Percentiles rank a stretch among this genome's conserved stretches.
phyloP scores from a whole-genome alignment of 2,329 filamentous ascomycete species.

The Claviceps sorghi region DNA sequence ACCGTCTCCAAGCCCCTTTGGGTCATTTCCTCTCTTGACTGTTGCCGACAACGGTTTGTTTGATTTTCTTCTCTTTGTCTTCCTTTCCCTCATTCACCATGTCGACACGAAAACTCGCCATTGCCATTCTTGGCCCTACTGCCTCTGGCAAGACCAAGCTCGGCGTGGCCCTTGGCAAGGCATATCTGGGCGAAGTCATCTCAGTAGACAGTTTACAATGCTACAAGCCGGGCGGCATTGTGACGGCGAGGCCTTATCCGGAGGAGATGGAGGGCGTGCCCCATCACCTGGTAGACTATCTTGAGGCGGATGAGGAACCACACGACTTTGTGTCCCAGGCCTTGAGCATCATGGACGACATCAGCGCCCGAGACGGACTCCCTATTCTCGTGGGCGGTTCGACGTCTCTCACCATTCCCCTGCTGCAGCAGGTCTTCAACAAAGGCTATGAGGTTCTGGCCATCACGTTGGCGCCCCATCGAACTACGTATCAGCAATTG shows the following conservation, averaged over 20 bases:
- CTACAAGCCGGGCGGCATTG: not conserved
- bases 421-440: not conserved
- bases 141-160: constrained; percentile 2
- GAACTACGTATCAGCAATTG: not conserved
- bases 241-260: not conserved
- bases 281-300: not conserved
- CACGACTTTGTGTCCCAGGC: not conserved
- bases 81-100: not conserved
- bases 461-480: not conserved
- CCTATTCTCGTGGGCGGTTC: constrained; percentile 1
- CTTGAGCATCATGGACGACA: not conserved
- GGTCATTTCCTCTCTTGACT: not conserved
- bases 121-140: constrained; percentile 1
- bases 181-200: not conserved
- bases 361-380: not conserved
- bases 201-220: constrained; percentile 3
- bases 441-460: not conserved
- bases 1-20: not conserved
- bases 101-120: not conserved
- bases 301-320: constrained; percentile 1
- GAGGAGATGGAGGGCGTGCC: not conserved
- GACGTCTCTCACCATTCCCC: constrained; percentile 1
- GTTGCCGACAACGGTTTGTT: not conserved
- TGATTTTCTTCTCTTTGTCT: not conserved
- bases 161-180: constrained; percentile 1